Conservation (phyloP, 2,329 filamentous ascomycete species). For the Mycosphaerella sp. region DNA sequence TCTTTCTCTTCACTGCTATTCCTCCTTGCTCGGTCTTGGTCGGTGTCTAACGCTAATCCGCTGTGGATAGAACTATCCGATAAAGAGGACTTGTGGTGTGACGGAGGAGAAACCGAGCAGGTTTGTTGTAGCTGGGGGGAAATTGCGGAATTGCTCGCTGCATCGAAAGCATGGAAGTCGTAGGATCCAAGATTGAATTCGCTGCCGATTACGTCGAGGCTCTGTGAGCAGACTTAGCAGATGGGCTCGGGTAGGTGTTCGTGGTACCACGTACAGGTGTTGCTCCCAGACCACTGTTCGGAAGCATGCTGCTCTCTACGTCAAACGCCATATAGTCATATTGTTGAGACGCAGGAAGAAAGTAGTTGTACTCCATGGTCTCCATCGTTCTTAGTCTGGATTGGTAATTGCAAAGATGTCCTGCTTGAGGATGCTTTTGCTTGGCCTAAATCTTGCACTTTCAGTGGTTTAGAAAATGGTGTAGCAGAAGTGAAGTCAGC, state of each 20-base stretch:
- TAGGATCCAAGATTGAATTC: conserved; percentile 17
- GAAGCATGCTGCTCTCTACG: conserved; percentile 35
- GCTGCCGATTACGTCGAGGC: conserved; percentile 23
- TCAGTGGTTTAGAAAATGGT: background rate
- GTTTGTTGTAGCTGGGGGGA: conserved; percentile 16
- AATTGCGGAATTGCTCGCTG: conserved; percentile 18
- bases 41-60: conserved; percentile 38
- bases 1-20: conserved; percentile 47
- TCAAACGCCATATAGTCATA: conserved; percentile 42
- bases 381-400: conserved; percentile 20
- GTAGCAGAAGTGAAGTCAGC: background rate
- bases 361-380: conserved; percentile 55
- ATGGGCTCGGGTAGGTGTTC: background rate
- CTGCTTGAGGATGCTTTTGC: background rate
- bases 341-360: conserved; percentile 40
- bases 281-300: conserved; percentile 35
- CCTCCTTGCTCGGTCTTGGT: conserved; percentile 29
- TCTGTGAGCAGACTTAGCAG: conserved; percentile 15
- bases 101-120: conserved; percentile 26
- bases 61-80: conserved; percentile 40
- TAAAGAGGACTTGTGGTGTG: conserved; percentile 24
- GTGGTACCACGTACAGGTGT: conserved; percentile 29
- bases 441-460: background rate
- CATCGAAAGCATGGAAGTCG: conserved; percentile 17
- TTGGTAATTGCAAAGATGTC: background rate